These are phyloP conservation scores for Ustilago sp. DNA, from an alignment of 1,284 basidiomycete species.

Conservation along the genomic window DNA sequence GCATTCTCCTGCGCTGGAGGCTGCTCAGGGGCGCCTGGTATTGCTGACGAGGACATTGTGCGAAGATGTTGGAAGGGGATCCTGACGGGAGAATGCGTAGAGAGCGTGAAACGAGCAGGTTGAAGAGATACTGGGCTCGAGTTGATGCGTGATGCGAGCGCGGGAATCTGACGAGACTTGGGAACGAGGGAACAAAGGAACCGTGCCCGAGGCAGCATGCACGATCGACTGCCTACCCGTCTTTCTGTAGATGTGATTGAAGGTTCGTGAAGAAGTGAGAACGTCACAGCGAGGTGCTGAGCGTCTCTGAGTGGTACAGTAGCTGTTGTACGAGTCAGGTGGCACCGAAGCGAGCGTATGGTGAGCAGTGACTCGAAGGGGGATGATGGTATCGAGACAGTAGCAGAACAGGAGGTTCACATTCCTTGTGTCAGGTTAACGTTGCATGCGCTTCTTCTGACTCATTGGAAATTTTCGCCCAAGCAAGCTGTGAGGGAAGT, in stretches of 20 bases:
- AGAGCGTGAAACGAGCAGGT: neutral
- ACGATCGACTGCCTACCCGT: slow-evolving; percentile 24
- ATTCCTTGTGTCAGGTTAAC: neutral
- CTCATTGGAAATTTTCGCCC: slow-evolving; percentile 15
- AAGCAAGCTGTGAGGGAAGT: neutral
- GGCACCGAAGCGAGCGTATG: neutral
- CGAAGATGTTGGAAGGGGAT: slow-evolving; percentile 2
- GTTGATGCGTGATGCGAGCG: slow-evolving; percentile 4
- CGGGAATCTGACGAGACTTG: slow-evolving; percentile 13
- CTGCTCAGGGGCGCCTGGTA: slow-evolving; percentile 27
- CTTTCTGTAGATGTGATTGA: slow-evolving; percentile 8
- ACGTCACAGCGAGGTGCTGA: neutral
- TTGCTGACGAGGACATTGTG: slow-evolving; percentile 41
- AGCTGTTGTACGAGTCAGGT: slow-evolving; percentile 10
- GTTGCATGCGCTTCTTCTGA: slow-evolving; percentile 15
- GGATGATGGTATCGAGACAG: neutral
- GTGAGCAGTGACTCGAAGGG: slow-evolving; percentile 12
- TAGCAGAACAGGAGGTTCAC: neutral
- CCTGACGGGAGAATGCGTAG: neutral
- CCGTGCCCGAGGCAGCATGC: slow-evolving; percentile 31
- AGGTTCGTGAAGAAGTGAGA: neutral
- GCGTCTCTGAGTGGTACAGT: neutral
- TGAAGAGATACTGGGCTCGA: slow-evolving; percentile 2
- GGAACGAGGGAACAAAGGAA: slow-evolving; percentile 19
- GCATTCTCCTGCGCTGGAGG: slow-evolving; percentile 17